Percentiles rank a stretch among this genome's conserved stretches.
These are phyloP conservation scores for Xylaria sp. DNA, from an alignment of 2,329 filamentous ascomycete genomes.

Conservation along the genomic window DNA sequence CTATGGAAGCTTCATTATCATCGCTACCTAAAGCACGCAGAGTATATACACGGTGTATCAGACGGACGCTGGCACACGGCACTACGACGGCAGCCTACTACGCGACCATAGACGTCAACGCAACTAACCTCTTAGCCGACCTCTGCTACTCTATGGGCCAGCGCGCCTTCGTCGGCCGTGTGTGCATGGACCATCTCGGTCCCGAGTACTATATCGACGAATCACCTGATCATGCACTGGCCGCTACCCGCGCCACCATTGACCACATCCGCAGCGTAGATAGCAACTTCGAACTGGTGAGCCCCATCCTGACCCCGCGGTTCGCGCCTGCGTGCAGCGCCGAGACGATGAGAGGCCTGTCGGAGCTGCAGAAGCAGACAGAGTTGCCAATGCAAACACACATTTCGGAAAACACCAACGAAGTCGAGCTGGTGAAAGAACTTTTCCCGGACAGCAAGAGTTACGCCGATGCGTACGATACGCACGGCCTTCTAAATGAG, in stretches of 20 bases:
- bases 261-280: slow-evolving; percentile 75
- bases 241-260: slow-evolving; percentile 68
- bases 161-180: slow-evolving; percentile 87
- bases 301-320: slow-evolving; percentile 80
- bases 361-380: slow-evolving; percentile 69
- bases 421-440: slow-evolving; percentile 75
- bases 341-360: slow-evolving; percentile 71
- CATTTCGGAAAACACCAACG: slow-evolving; percentile 82
- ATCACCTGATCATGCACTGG: slow-evolving; percentile 66
- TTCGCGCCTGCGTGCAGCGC: slow-evolving; percentile 72
- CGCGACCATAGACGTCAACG: slow-evolving; percentile 84
- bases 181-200: slow-evolving; percentile 89
- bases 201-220: slow-evolving; percentile 85
- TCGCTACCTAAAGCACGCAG: slow-evolving; percentile 69
- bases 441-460: slow-evolving; percentile 72
- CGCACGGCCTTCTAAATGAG: slow-evolving; percentile 71
- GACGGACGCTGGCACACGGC: slow-evolving; percentile 84
- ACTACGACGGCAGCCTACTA: slow-evolving; percentile 97
- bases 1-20: slow-evolving; percentile 81
- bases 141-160: slow-evolving; percentile 84
- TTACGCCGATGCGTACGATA: slow-evolving; percentile 86
- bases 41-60: slow-evolving; percentile 82
- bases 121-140: slow-evolving; percentile 90
- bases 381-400: slow-evolving; percentile 85
- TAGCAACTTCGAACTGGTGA: slow-evolving; percentile 70